Percentiles rank a stretch among this genome's conserved stretches.
These are phyloP conservation scores for Mrakia hoshinonis DNA, from an alignment of 768 basidiomycete species.

Conservation along the genomic window DNA sequence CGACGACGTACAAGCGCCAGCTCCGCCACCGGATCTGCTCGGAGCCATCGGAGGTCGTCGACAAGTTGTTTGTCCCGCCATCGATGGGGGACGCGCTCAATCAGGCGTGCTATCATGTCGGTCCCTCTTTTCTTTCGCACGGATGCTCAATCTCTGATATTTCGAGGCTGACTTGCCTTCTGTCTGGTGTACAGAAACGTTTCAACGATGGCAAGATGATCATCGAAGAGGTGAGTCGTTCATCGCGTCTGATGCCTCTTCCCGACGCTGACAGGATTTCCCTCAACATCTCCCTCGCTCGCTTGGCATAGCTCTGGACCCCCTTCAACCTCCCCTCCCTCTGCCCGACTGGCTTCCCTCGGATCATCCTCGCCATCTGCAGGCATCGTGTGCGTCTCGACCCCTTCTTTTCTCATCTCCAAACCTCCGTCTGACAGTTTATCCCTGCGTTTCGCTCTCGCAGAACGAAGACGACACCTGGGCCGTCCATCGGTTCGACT, in stretches of 20 bases:
- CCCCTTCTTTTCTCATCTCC: no score
- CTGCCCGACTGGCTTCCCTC: slow-evolving; percentile 35
- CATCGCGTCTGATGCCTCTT: not conserved
- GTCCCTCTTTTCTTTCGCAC: slow-evolving; percentile 3
- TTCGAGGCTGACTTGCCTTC: not conserved
- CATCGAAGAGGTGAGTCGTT: slow-evolving; percentile 24
- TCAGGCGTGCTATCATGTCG: slow-evolving; percentile 38
- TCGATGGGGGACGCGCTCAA: slow-evolving; percentile 39
- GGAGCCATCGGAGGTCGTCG: slow-evolving; percentile 34
- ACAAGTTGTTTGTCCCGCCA: slow-evolving; percentile 41
- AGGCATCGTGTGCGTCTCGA: slow-evolving; percentile 34
- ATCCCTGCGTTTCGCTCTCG: no score
- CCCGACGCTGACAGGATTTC: not conserved
- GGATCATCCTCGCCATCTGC: slow-evolving; percentile 39
- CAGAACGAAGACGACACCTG: slow-evolving; percentile 34
- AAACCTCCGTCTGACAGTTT: no score
- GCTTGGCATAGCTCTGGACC: slow-evolving; percentile 35
- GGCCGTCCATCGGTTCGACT: slow-evolving; percentile 41
- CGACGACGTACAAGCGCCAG: slow-evolving; percentile 40
- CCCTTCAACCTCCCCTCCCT: slow-evolving; percentile 30
- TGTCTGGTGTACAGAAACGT: slow-evolving; percentile 31
- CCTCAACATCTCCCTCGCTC: not conserved
- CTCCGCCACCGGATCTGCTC: slow-evolving; percentile 34
- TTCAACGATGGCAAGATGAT: slow-evolving; percentile 37
- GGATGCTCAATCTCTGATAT: not conserved